phyloP scores from a whole-genome alignment of 2,329 filamentous ascomycete species.

The Exophiala mesophila region DNA sequence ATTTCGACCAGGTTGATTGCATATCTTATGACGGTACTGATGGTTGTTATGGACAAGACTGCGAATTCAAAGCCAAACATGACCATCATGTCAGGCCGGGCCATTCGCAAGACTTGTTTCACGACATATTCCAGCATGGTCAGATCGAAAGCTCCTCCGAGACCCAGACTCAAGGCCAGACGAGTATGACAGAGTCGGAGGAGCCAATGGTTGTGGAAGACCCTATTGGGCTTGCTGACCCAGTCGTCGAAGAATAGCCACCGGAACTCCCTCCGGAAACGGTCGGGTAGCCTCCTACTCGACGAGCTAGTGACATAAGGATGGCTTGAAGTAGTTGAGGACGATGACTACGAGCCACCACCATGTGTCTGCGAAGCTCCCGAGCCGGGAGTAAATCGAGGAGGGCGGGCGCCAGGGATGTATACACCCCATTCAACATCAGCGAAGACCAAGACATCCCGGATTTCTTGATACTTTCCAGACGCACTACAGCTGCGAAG shows the following conservation, averaged over 20 bases:
- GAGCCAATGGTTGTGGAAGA: neutral
- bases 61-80: conserved; percentile 99
- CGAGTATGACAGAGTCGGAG: conserved; percentile 72
- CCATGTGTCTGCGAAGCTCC: neutral
- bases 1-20: conserved; percentile 71
- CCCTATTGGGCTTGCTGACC: neutral
- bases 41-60: conserved; percentile 71
- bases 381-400: conserved; percentile 1
- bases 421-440: conserved; percentile 1
- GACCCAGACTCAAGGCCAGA: conserved; percentile 67
- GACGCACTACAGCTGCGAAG: conserved; percentile 1
- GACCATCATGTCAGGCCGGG: conserved; percentile 95
- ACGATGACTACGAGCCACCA: neutral
- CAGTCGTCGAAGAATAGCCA: neutral
- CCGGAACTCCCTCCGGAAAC: neutral
- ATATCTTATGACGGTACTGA: conserved; percentile 74
- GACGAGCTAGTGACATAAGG: neutral
- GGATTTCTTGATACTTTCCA: neutral
- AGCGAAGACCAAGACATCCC: neutral
- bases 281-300: neutral
- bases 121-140: conserved; percentile 77
- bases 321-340: neutral
- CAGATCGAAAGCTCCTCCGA: conserved; percentile 74
- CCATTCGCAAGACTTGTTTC: conserved; percentile 74
- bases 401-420: neutral